Conservation (phyloP, 1,139 yeast genomes). For the Scheffersomyces parashehatae region DNA sequence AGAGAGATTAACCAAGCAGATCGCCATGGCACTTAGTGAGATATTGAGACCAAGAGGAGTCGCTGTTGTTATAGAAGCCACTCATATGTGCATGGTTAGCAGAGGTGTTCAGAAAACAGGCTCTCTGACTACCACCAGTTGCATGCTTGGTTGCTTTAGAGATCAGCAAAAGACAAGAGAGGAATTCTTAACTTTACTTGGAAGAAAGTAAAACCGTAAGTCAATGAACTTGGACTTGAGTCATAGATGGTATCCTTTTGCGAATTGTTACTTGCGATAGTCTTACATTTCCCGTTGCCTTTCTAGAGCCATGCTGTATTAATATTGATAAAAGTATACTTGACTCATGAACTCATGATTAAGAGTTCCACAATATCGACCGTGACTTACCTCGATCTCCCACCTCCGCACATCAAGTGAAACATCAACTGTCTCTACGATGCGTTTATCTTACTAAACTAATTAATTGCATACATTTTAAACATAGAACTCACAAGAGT, state of each 20-base stretch:
- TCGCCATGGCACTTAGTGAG: conserved; percentile 92
- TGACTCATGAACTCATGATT: neutral
- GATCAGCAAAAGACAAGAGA: conserved; percentile 94
- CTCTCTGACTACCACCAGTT: conserved; percentile 88
- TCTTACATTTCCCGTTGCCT: no score
- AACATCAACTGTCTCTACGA: conserved; percentile 19
- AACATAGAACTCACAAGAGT: no score
- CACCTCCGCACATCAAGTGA: neutral
- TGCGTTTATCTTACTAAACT: neutral
- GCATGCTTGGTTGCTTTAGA: conserved; percentile 96
- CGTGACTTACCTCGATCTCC: neutral
- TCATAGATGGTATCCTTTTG: no score
- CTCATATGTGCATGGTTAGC: conserved; percentile 99
- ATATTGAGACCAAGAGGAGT: conserved; percentile 93
- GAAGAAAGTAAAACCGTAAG: conserved; percentile 39
- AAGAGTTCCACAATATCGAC: neutral
- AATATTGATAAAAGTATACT: no score
- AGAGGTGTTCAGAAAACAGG: conserved; percentile 97
- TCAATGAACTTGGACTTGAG: neutral
- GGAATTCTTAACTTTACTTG: conserved; percentile 84
- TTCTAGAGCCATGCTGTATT: no score
- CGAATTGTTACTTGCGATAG: no score
- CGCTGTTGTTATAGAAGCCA: conserved; percentile 96
- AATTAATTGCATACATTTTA: conserved; percentile 7
- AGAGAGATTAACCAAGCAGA: conserved; percentile 93